Conservation (phyloP, 2,329 filamentous ascomycete genomes). For the Colletotrichum falcatum region DNA sequence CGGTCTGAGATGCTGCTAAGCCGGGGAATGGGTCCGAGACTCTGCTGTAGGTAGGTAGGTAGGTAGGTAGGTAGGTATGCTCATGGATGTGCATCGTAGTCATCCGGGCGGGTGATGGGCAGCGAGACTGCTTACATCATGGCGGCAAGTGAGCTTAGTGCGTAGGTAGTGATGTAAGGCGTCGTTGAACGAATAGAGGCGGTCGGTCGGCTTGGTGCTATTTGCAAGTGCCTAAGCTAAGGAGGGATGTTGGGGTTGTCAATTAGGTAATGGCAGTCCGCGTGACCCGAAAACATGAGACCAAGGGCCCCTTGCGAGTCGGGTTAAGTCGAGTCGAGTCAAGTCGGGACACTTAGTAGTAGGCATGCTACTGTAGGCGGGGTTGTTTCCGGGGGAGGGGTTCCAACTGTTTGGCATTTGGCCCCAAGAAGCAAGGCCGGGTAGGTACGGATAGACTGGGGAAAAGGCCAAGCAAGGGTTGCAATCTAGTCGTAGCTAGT, state of each 20-base stretch:
- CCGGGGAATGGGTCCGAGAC: slow-evolving; percentile 24
- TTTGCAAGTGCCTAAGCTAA: slow-evolving; percentile 24
- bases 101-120: neutral
- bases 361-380: too few relatives aligned
- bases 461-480: too few relatives aligned
- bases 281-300: slow-evolving; percentile 9
- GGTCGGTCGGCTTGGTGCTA: slow-evolving; percentile 18
- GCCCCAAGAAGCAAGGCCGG: neutral
- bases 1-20: slow-evolving; percentile 30
- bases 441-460: too few relatives aligned
- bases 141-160: slow-evolving; percentile 6
- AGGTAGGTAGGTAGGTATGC: too few relatives aligned
- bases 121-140: slow-evolving; percentile 34
- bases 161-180: neutral
- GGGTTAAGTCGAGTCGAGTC: neutral
- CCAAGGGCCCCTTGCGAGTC: neutral
- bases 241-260: slow-evolving; percentile 12
- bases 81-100: neutral
- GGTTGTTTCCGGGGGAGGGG: neutral
- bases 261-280: slow-evolving; percentile 30
- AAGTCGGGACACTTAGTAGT: too few relatives aligned
- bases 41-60: too few relatives aligned
- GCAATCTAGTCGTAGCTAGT: too few relatives aligned
- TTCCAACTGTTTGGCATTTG: slow-evolving; percentile 28
- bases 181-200: neutral